Evolutionary conservation across 129 eudicot genomes (phyloP).

Genomic region (Flaveria trinervia): DNA sequence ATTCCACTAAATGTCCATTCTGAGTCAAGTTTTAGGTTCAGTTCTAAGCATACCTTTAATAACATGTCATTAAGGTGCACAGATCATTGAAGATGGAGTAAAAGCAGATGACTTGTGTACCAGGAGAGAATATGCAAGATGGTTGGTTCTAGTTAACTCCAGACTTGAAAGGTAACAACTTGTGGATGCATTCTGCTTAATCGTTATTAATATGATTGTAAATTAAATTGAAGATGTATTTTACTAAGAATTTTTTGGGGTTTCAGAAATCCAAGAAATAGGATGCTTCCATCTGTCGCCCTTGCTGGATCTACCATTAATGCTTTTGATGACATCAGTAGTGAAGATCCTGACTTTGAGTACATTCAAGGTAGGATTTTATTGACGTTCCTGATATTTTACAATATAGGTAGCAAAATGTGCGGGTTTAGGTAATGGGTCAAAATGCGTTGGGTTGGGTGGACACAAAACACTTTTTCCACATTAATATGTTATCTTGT

Average conservation of each 20-base stretch:
- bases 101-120: conserved; percentile 76
- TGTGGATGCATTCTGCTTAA: background rate
- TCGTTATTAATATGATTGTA: background rate
- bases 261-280: conserved; percentile 68
- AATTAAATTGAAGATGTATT: background rate
- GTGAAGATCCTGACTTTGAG: conserved; percentile 80
- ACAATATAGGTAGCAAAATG: background rate
- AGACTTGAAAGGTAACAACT: conserved; percentile 72
- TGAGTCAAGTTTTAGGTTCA: conserved; percentile 32
- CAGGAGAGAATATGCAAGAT: conserved; percentile 92
- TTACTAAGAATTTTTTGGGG: background rate
- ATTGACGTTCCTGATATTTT: conserved; percentile 17
- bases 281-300: conserved; percentile 57
- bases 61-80: conserved; percentile 57
- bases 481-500: too few species aligned
- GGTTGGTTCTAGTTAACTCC: conserved; percentile 73
- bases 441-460: too few species aligned
- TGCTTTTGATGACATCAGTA: conserved; percentile 74
- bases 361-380: conserved; percentile 68
- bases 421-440: too few species aligned
- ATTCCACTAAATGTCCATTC: background rate
- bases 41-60: conserved; percentile 47
- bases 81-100: conserved; percentile 83
- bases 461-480: too few species aligned
- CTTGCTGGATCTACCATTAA: conserved; percentile 69